Percentiles rank a stretch among this genome's conserved stretches.
These are phyloP conservation scores for Pythium sp. DNA, from an alignment of 352 stramenopile species.

Conservation along the genomic window DNA sequence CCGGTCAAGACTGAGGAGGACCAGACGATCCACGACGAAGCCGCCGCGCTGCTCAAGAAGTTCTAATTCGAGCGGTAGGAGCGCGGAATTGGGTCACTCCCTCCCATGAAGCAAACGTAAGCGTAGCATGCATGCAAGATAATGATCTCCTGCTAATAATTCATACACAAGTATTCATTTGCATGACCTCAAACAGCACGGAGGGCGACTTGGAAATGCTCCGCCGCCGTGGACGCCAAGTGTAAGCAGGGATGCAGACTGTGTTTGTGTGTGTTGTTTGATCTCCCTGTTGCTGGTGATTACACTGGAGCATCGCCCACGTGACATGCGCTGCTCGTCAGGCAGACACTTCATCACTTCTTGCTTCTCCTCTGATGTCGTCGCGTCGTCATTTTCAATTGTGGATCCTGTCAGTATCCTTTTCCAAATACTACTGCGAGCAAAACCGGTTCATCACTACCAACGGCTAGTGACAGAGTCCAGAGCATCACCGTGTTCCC, in stretches of 20 bases:
- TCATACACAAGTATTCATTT: not conserved
- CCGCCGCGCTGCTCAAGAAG: slow-evolving; percentile 61
- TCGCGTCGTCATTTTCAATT: not conserved
- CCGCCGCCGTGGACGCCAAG: not conserved
- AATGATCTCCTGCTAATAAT: not conserved
- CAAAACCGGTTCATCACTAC: not conserved
- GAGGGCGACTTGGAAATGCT: not conserved
- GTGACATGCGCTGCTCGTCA: slow-evolving; percentile 3
- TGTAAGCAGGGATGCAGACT: not conserved
- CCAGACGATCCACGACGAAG: slow-evolving; percentile 64
- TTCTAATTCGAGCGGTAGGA: slow-evolving; percentile 23
- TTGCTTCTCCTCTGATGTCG: not conserved
- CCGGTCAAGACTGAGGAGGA: slow-evolving; percentile 62
- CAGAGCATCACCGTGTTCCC: not conserved
- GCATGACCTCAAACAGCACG: not conserved
- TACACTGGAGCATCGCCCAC: slow-evolving; percentile 2
- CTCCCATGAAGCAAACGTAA: not conserved
- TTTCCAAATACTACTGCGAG: not conserved
- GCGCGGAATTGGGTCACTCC: not conserved
- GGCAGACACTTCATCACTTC: not conserved
- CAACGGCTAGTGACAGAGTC: not conserved
- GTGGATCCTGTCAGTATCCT: not conserved
- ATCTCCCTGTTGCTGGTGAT: not conserved
- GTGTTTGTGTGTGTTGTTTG: not conserved
- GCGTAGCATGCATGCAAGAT: too few relatives aligned